A percentile compares a stretch with the other conserved stretches of the same genome.
Evolutionary conservation across 163 green algal genomes (phyloP).

Genomic region (Chlamydomonas reinhardtii): DNA sequence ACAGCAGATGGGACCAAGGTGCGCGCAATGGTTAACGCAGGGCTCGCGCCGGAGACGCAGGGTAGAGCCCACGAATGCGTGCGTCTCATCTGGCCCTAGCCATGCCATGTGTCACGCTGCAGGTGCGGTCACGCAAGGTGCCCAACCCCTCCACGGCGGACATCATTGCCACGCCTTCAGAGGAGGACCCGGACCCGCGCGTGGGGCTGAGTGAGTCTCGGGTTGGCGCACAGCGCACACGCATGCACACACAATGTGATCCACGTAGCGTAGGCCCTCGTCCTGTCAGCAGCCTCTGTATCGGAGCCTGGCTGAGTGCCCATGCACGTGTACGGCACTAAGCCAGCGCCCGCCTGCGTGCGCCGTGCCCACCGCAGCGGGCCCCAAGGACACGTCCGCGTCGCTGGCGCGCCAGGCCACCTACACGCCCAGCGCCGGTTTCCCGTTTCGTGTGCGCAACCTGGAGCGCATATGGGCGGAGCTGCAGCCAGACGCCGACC

Average conservation of each 20-base stretch:
- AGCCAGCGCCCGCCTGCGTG: too few relatives aligned
- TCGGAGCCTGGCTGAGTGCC: neutral
- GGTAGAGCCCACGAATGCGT: too few relatives aligned
- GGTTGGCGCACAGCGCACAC: too few relatives aligned
- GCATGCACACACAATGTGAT: too few relatives aligned
- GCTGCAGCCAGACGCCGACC: neutral
- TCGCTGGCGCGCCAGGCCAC: slow-evolving; percentile 6
- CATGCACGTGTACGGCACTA: too few relatives aligned
- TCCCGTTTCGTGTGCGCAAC: slow-evolving; percentile 4
- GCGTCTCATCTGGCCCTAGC: neutral
- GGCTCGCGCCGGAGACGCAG: too few relatives aligned
- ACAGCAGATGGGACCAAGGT: slow-evolving; percentile 7
- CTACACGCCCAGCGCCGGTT: slow-evolving; percentile 2
- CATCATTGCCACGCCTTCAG: slow-evolving; percentile 23
- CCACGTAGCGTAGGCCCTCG: too few relatives aligned
- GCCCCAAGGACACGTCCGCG: slow-evolving; percentile 27
- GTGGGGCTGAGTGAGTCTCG: slow-evolving; percentile 3
- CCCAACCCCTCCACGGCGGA: slow-evolving; percentile 31
- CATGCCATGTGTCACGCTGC: neutral
- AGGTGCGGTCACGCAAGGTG: slow-evolving; percentile 38
- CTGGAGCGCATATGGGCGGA: slow-evolving; percentile 33
- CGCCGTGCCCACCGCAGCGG: neutral
- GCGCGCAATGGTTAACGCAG: neutral
- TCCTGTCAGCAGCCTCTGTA: too few relatives aligned
- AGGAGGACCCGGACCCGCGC: slow-evolving; percentile 5